Evolutionary conservation across 2,329 filamentous ascomycete genomes (phyloP).

Genomic region (Arthrobotrys iridis): DNA sequence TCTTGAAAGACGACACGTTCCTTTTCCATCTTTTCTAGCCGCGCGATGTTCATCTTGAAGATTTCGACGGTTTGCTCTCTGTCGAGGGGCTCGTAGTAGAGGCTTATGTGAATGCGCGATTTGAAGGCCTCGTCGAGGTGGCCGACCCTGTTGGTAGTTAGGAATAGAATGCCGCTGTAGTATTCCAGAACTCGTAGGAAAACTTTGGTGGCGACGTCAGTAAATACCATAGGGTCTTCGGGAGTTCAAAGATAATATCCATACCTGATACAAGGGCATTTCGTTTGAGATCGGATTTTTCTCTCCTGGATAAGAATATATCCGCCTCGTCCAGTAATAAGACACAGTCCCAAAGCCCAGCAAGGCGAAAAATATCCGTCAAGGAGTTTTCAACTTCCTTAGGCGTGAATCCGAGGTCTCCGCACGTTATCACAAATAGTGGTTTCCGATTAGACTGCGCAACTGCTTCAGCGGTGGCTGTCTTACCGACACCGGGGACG

Average conservation of each 20-base stretch:
- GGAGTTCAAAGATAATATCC: background rate
- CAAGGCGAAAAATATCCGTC: constrained; percentile 65
- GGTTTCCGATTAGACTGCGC: constrained; percentile 60
- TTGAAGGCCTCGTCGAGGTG: constrained; percentile 66
- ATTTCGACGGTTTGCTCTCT: constrained; percentile 53
- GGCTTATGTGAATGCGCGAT: constrained; percentile 64
- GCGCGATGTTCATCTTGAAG: constrained; percentile 57
- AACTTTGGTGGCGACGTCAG: constrained; percentile 15
- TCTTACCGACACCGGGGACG: constrained; percentile 66
- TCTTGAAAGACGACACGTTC: constrained; percentile 51
- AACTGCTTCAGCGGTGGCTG: constrained; percentile 62
- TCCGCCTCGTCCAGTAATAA: constrained; percentile 61
- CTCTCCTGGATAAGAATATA: constrained; percentile 57
- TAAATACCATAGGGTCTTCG: background rate
- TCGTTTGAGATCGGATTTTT: constrained; percentile 53
- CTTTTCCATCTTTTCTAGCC: constrained; percentile 55
- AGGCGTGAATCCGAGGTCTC: constrained; percentile 64
- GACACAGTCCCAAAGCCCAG: constrained; percentile 64
- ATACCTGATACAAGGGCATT: constrained; percentile 57
- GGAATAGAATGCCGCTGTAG: constrained; percentile 58
- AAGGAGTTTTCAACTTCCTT: constrained; percentile 65
- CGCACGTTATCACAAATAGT: constrained; percentile 66
- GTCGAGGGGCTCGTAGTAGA: constrained; percentile 62
- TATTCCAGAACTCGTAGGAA: constrained; percentile 58
- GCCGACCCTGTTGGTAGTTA: constrained; percentile 60